Conservation (phyloP, 345 rosid species). For the Euphorbia peplus region DNA sequence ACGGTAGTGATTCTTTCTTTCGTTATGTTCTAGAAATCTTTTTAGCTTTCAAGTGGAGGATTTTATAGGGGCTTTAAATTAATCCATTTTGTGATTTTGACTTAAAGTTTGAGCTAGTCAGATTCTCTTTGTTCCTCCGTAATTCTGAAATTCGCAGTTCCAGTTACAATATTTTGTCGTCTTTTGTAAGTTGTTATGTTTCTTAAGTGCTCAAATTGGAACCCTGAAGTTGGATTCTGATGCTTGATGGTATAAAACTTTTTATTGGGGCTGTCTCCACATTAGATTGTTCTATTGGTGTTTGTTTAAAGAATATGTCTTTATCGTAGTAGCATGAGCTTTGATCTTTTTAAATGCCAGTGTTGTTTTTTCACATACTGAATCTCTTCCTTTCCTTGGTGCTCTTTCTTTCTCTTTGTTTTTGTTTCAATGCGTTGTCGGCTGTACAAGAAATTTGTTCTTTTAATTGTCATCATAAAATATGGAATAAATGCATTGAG, state of each 20-base stretch:
- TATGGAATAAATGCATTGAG: slow-evolving; percentile 40
- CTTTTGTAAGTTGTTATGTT: slow-evolving; percentile 20
- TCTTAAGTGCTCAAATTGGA: slow-evolving; percentile 27
- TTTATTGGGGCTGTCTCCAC: slow-evolving; percentile 38
- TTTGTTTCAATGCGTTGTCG: slow-evolving; percentile 16
- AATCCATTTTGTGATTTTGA: slow-evolving; percentile 28
- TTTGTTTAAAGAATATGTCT: slow-evolving; percentile 41
- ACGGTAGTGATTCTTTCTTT: slow-evolving; percentile 22
- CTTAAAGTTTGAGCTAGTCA: slow-evolving; percentile 28
- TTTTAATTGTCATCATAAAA: slow-evolving; percentile 32
- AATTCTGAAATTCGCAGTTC: slow-evolving; percentile 13
- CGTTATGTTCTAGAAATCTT: slow-evolving; percentile 6
- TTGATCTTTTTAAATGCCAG: slow-evolving; percentile 29
- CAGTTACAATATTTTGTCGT: slow-evolving; percentile 20
- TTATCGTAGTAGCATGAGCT: slow-evolving; percentile 20
- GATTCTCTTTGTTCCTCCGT: slow-evolving; percentile 38
- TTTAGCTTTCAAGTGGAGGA: slow-evolving; percentile 28
- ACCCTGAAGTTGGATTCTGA: slow-evolving; percentile 45
- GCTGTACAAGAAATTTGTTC: not conserved
- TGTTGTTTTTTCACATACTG: slow-evolving; percentile 54
- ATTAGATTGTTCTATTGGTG: slow-evolving; percentile 42
- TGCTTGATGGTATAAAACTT: slow-evolving; percentile 43
- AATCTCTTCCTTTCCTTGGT: slow-evolving; percentile 36
- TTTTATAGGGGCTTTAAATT: slow-evolving; percentile 19
- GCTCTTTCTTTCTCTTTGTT: slow-evolving; percentile 24